Evolutionary conservation across 2,329 filamentous ascomycete species (phyloP).

Genomic region (Lomentospora prolificans): DNA sequence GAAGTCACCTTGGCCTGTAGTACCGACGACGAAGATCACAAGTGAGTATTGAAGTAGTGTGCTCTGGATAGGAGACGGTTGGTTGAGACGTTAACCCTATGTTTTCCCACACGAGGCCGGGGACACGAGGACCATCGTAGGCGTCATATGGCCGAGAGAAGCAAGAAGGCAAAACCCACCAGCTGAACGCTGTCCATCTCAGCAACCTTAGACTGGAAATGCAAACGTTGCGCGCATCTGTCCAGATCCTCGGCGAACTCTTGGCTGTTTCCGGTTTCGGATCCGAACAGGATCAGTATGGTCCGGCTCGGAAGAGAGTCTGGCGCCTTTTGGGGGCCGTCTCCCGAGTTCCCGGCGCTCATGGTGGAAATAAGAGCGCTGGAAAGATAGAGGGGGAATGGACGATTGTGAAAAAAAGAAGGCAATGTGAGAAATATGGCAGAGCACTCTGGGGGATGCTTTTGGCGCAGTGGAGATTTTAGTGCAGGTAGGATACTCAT

Average conservation of each 20-base stretch:
- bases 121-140: not conserved
- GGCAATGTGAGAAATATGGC: not conserved
- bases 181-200: constrained; percentile 69
- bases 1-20: constrained; percentile 89
- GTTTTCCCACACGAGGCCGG: no score
- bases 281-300: constrained; percentile 75
- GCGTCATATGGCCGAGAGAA: not conserved
- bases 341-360: not conserved
- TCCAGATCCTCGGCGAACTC: constrained; percentile 83
- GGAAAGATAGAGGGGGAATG: not conserved
- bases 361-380: not conserved
- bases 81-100: not conserved
- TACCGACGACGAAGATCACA: constrained; percentile 76
- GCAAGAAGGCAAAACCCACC: constrained; percentile 39
- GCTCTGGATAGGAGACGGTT: constrained; percentile 27
- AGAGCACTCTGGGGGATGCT: not conserved
- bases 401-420: not conserved
- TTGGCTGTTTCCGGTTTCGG: constrained; percentile 89
- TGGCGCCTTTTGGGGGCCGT: not conserved
- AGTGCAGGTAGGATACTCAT: not conserved
- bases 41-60: constrained; percentile 42
- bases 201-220: constrained; percentile 64
- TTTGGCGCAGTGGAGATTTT: not conserved
- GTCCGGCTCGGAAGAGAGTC: constrained; percentile 20
- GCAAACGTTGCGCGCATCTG: constrained; percentile 62